Base-by-base conservation (phyloP, 371 early-diverging fungal species). In the Mucor indicus region DNA sequence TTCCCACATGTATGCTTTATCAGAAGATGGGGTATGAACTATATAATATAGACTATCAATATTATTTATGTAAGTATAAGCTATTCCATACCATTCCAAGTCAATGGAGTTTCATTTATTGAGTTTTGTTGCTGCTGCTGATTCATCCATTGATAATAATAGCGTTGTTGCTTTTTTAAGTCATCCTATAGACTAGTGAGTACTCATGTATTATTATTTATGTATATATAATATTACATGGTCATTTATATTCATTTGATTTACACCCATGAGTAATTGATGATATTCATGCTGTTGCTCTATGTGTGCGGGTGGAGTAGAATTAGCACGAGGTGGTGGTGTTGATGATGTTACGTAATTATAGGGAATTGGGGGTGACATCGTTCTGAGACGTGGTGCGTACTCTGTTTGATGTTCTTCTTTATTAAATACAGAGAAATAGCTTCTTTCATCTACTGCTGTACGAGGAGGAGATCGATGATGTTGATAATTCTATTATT, bases 301-400 rank as follows among this genome's bases (percentile, higher is more conserved):
- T n/a, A 55, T 59, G 39, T 58, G 59, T 16, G 59, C 46, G 44
- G 71, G 71, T 30, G 71, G 71, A 41, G 71, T 71, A 8, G 71
- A 71, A 48, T 66, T 71, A 23, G 71, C 64, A 42, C 71, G 55
- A 40, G 62, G 67, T 41, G 67, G 62, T 38, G 67, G 71, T n/a
- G n/a, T n/a, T n/a, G n/a, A n/a, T 4, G 70, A 64, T 13, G 55
- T 51, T 43, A 60, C 46, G 46, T 66, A 60, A 17, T 60, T 57
- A 43, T 50, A 53, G 45, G 54, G 69, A 12, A 54, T 38, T 31
- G 65, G 55, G 44, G 65, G 62, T 7, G 69, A 64, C 53, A 64
- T 61, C 44, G 59, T 53, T 32, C 56, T 50, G 36, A 48, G 58
- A 37, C 43, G 52, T 41, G 43, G 58, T 48, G 53, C 44, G 38